Evolutionary conservation across 345 rosid species (phyloP).

Genomic region (Lepidium aucheri): DNA sequence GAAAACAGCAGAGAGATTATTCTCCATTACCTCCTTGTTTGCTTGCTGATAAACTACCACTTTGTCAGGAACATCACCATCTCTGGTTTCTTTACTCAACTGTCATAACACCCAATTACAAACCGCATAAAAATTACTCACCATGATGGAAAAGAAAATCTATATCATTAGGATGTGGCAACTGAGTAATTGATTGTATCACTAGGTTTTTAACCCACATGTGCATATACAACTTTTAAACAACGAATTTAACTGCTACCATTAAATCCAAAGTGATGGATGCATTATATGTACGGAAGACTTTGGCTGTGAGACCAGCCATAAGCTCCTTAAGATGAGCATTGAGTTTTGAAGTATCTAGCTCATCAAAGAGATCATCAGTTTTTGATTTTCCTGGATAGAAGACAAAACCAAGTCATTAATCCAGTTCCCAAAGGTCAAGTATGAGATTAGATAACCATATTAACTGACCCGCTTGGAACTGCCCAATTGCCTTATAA

Average conservation of each 20-base stretch:
- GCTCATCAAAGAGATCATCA: conserved; percentile 81
- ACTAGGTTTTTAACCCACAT: neutral
- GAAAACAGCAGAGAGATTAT: neutral
- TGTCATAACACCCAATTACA: conserved; percentile 32
- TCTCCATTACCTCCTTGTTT: conserved; percentile 67
- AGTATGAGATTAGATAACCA: neutral
- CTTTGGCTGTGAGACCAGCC: conserved; percentile 99
- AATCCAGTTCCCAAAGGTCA: neutral
- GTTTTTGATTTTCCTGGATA: conserved; percentile 54
- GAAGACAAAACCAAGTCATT: neutral
- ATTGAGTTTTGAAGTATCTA: conserved; percentile 90
- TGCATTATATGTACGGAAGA: conserved; percentile 97
- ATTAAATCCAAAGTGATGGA: conserved; percentile 86
- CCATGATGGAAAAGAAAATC: neutral
- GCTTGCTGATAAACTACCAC: conserved; percentile 71
- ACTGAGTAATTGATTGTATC: neutral
- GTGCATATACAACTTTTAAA: neutral
- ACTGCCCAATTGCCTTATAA: conserved; percentile 81
- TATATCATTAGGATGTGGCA: neutral
- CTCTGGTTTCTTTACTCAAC: conserved; percentile 77
- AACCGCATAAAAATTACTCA: neutral
- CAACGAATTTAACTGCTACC: conserved; percentile 28
- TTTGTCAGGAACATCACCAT: conserved; percentile 84
- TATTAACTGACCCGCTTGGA: conserved; percentile 50
- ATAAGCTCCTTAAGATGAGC: conserved; percentile 95